phyloP scores from a whole-genome alignment of 371 early-diverging fungal genomes.

The Rhizopus delemar region DNA sequence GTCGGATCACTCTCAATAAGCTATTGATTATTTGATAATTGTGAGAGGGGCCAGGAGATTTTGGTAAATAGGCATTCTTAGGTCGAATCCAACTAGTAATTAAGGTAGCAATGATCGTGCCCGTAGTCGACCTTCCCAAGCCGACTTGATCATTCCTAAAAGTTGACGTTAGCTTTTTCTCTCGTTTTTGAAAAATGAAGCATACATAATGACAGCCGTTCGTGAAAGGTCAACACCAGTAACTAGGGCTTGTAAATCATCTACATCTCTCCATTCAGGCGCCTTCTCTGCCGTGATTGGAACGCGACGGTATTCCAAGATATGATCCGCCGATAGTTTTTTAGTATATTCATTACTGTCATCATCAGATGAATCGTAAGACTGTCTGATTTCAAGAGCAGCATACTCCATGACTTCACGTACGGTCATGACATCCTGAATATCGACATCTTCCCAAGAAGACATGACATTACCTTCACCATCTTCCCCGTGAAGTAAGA shows the following conservation, averaged over 20 bases:
- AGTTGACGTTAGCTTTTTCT: conserved; percentile 6
- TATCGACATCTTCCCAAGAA: conserved; percentile 63
- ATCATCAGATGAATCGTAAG: conserved; percentile 17
- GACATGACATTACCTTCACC: conserved; percentile 49
- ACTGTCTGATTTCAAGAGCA: conserved; percentile 26
- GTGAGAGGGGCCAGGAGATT: conserved; percentile 21
- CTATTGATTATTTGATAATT: conserved; percentile 70
- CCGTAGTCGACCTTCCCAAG: conserved; percentile 65
- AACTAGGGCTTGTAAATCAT: conserved; percentile 50
- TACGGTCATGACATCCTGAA: conserved; percentile 57
- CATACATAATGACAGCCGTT: conserved; percentile 60
- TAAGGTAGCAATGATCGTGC: conserved; percentile 57
- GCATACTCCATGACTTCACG: conserved; percentile 55
- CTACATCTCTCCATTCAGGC: conserved; percentile 64
- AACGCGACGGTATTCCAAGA: conserved; percentile 53
- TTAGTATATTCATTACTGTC: conserved; percentile 13
- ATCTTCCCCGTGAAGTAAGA: conserved; percentile 68
- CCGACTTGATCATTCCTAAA: conserved; percentile 73
- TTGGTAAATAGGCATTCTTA: not conserved
- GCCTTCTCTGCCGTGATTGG: conserved; percentile 66
- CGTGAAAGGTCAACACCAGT: conserved; percentile 37
- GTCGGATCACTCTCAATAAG: conserved; percentile 64
- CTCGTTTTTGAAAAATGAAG: not conserved
- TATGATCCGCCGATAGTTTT: not conserved
- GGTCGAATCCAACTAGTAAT: conserved; percentile 56